A percentile compares a stretch with the other conserved stretches of the same genome.
Conservation (phyloP, 805 yeast genomes). For the Pichia gijzeniarum region DNA sequence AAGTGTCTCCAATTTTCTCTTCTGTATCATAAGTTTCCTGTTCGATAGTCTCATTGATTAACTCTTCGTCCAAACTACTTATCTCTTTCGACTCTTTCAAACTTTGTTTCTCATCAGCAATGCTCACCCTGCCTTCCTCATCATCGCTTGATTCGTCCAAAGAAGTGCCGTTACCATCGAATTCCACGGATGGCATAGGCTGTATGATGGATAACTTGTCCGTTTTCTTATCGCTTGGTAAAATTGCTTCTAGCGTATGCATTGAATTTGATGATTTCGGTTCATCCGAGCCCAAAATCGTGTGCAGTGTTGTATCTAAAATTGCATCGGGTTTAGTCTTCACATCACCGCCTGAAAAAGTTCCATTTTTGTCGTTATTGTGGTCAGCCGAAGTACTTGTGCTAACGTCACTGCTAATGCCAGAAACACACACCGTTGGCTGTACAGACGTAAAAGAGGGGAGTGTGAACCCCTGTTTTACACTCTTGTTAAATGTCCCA, state of each 20-base stretch:
- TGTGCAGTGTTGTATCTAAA: neutral
- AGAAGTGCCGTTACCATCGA: neutral
- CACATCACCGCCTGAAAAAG: neutral
- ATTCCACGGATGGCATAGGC: neutral
- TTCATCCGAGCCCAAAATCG: too few relatives aligned
- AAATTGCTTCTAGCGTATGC: neutral
- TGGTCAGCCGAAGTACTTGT: neutral
- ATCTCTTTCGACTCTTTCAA: neutral
- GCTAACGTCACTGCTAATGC: constrained; percentile 6
- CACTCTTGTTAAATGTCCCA: constrained; percentile 5
- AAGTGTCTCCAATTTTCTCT: constrained; percentile 6
- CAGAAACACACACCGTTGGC: constrained; percentile 16
- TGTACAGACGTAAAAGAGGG: constrained; percentile 14
- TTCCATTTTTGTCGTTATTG: neutral
- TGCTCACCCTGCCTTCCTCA: constrained; percentile 5
- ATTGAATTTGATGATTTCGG: neutral
- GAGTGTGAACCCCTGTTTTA: constrained; percentile 10
- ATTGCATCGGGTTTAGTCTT: neutral
- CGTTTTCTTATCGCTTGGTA: neutral
- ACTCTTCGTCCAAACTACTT: constrained; percentile 2
- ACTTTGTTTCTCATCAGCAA: neutral
- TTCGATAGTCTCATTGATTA: constrained; percentile 1
- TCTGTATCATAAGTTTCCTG: neutral
- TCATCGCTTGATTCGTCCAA: constrained; percentile 8
- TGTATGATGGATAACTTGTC: neutral